A percentile compares a stretch with the other conserved stretches of the same genome.
These are phyloP conservation scores for Globisporangium heterothallicum DNA, from an alignment of 352 stramenopile species.

Conservation along the genomic window DNA sequence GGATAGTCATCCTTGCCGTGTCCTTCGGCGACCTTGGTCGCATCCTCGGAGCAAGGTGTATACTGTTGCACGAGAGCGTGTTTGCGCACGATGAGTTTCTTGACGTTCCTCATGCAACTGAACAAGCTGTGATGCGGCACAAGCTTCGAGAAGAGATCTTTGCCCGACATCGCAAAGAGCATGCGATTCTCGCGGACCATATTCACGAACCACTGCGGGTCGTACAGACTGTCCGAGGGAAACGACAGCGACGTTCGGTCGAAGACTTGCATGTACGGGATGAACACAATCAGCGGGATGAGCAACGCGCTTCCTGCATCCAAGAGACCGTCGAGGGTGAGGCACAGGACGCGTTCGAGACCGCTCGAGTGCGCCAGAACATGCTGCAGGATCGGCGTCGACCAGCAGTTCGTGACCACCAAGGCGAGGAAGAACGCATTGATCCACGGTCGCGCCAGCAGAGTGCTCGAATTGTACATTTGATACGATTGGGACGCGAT, in stretches of 20 bases:
- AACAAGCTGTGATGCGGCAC: slow-evolving; percentile 18
- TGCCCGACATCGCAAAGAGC: slow-evolving; percentile 16
- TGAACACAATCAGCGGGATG: slow-evolving; percentile 18
- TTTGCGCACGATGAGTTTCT: slow-evolving; percentile 15
- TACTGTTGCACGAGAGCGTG: too few species aligned
- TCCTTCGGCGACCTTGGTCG: background rate
- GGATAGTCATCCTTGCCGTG: background rate
- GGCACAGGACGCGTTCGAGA: slow-evolving; percentile 20
- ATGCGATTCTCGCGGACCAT: slow-evolving; percentile 20
- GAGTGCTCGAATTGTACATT: slow-evolving; percentile 13
- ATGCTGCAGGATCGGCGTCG: slow-evolving; percentile 17
- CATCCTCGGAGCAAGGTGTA: background rate
- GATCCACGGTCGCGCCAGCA: slow-evolving; percentile 16
- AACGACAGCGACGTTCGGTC: slow-evolving; percentile 7
- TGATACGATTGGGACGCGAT: slow-evolving; percentile 20
- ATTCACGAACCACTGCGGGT: slow-evolving; percentile 18
- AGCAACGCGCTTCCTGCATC: slow-evolving; percentile 20
- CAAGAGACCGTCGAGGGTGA: slow-evolving; percentile 23
- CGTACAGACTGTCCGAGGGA: slow-evolving; percentile 13
- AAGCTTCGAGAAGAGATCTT: slow-evolving; percentile 16
- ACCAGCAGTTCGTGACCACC: slow-evolving; percentile 17
- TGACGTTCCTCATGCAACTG: slow-evolving; percentile 17
- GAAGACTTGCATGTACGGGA: slow-evolving; percentile 11
- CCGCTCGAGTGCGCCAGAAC: slow-evolving; percentile 13
- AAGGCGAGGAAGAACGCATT: slow-evolving; percentile 16